Evolutionary conservation across 345 rosid species (phyloP), one percentile per base, ranked within the genome.

Genomic region (Streptanthus diversifolius): DNA sequence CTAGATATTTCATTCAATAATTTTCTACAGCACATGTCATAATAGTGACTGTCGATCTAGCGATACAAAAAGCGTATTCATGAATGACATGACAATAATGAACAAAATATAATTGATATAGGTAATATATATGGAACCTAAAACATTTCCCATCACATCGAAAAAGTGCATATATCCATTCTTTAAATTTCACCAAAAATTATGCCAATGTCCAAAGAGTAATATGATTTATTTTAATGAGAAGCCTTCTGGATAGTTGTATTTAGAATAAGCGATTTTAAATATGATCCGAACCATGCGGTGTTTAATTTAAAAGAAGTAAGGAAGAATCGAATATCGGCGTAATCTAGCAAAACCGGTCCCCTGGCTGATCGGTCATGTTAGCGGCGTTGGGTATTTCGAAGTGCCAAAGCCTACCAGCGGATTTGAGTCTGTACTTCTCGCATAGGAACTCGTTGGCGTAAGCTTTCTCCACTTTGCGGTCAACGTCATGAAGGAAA

Each of bases 351-450:
- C 95, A 89, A 76, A 85, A 89, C 59, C 78, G 61, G 24, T 75
- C 83, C 37, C 70, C 79, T n/a, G 75, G 73, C n/a, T 14, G 71
- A 10, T 9, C 58, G 72, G 59, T 79, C 72, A 58, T 60, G 64
- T 82, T 82, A 32, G 79, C 75, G 0, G 85, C 87, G 1, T 89
- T 39, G 0, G 96, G 96, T 17, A 90, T 87, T 74, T 87, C 89
- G 3, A 87, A 90, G 60, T 90, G 89, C 96, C 93, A 90, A 8
- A 90, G 75, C 52, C 89, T 75, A 25, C 88, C 90, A 0, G 82
- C 85, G 1, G 80, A 62, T 36, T 86, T 76, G 9, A 80, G 84
- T 70, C 78, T 45, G 25, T 86, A 74, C 78, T 90, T 87, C 63
- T 77, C 58, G 4, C 96, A 87, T 36, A 90, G 37, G 58, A 90